Evolutionary conservation across 805 yeast species (phyloP).

Genomic region (Candida tibetensis): DNA sequence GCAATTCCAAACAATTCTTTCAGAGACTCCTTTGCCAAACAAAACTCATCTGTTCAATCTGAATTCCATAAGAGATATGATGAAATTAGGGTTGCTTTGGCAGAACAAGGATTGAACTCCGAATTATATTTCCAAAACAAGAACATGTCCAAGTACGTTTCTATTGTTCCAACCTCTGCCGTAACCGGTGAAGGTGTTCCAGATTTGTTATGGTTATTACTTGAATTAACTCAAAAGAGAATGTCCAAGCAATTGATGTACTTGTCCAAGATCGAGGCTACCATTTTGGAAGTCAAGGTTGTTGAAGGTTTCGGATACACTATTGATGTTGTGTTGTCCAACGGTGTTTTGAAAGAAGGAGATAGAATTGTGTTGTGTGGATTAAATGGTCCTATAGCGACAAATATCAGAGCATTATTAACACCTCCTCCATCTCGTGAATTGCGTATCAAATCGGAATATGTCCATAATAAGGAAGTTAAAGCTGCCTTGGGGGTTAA

Average conservation of each 20-base stretch:
- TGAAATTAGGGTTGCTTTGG: constrained; percentile 81
- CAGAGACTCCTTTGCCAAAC: constrained; percentile 88
- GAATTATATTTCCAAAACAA: constrained; percentile 95
- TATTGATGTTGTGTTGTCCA: constrained; percentile 95
- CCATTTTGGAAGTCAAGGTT: constrained; percentile 95
- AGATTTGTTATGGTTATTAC: constrained; percentile 90
- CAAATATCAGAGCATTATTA: constrained; percentile 89
- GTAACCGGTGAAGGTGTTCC: constrained; percentile 99
- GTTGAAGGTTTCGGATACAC: constrained; percentile 99
- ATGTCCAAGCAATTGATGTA: constrained; percentile 99
- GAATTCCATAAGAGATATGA: constrained; percentile 89
- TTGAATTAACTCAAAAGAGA: constrained; percentile 96
- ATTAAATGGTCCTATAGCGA: constrained; percentile 96
- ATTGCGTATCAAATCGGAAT: constrained; percentile 93
- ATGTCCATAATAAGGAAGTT: constrained; percentile 94
- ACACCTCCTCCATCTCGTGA: constrained; percentile 98
- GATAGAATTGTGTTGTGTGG: constrained; percentile 96
- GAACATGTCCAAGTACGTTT: constrained; percentile 88
- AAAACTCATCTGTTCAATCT: constrained; percentile 78
- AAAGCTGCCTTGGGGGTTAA: constrained; percentile 99
- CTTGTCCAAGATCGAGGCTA: constrained; percentile 90
- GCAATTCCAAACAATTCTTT: constrained; percentile 86
- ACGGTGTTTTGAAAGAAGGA: constrained; percentile 93
- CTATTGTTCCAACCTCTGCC: constrained; percentile 98
- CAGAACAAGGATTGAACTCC: constrained; percentile 98